Conservation (phyloP, 257 asterid species). For the Handroanthus guayacan region DNA sequence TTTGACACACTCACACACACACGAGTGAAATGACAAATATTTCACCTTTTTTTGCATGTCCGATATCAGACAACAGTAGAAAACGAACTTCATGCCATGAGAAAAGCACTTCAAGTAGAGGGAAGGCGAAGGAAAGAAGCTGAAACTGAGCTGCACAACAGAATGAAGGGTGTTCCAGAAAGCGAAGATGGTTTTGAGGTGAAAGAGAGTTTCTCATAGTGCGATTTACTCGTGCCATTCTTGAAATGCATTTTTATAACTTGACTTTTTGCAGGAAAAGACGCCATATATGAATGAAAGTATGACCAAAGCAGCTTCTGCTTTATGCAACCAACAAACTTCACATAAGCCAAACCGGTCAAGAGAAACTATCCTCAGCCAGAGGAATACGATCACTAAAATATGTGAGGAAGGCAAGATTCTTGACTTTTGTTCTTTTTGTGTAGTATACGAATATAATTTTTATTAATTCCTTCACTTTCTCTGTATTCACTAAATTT, state of each 20-base stretch:
- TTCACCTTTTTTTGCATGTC: conserved; percentile 13
- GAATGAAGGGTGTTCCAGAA: conserved; percentile 73
- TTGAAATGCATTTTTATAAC: conserved; percentile 23
- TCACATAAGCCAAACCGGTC: conserved; percentile 52
- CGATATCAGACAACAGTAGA: conserved; percentile 55
- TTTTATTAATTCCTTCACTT: neutral
- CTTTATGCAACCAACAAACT: conserved; percentile 41
- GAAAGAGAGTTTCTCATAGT: conserved; percentile 34
- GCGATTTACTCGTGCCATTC: conserved; percentile 11
- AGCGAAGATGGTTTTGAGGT: conserved; percentile 93
- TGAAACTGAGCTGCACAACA: conserved; percentile 68
- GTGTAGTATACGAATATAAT: neutral
- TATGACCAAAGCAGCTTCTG: conserved; percentile 52
- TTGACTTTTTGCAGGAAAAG: conserved; percentile 66
- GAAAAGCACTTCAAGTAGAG: conserved; percentile 64
- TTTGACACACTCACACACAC: neutral
- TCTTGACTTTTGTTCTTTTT: conserved; percentile 31
- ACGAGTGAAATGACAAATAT: neutral
- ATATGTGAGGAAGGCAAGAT: conserved; percentile 91
- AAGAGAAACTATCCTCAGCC: conserved; percentile 69
- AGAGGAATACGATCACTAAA: conserved; percentile 78
- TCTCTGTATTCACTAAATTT: conserved; percentile 29
- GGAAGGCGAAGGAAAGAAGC: conserved; percentile 76
- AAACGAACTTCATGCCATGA: conserved; percentile 59
- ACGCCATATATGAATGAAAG: conserved; percentile 60